phyloP scores from a whole-genome alignment of 129 eudicot genomes.

The Smallanthus sonchifolius region DNA sequence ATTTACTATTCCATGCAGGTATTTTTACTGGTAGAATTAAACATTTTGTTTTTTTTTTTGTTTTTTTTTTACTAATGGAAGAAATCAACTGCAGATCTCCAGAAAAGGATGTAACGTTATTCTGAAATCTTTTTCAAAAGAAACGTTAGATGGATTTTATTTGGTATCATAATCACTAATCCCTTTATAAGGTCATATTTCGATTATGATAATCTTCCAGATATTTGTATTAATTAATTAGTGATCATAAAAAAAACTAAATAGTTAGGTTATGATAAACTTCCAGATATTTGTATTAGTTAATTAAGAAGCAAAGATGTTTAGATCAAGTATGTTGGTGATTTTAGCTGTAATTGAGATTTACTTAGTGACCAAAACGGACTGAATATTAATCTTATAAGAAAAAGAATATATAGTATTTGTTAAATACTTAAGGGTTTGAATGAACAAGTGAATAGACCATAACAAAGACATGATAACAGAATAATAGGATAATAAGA shows the following conservation, averaged over 20 bases:
- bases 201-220: background rate
- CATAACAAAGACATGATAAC: no score
- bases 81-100: background rate
- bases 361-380: no score
- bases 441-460: no score
- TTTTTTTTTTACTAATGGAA: background rate
- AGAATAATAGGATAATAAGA: no score
- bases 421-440: no score
- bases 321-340: no score
- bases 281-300: no score
- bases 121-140: background rate
- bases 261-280: background rate
- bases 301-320: no score
- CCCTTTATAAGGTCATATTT: constrained; percentile 7
- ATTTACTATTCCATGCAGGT: background rate
- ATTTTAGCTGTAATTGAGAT: no score
- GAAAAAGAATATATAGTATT: no score
- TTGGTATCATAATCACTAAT: background rate
- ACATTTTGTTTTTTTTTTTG: background rate
- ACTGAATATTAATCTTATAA: no score
- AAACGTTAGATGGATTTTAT: background rate
- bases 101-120: background rate
- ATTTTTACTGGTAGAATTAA: background rate
- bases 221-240: constrained; percentile 14
- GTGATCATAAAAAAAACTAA: background rate